Evolutionary conservation across 169 alveolate genomes (phyloP), one percentile per base, ranked within the genome.

Genomic region (Eimeria necatrix): DNA sequence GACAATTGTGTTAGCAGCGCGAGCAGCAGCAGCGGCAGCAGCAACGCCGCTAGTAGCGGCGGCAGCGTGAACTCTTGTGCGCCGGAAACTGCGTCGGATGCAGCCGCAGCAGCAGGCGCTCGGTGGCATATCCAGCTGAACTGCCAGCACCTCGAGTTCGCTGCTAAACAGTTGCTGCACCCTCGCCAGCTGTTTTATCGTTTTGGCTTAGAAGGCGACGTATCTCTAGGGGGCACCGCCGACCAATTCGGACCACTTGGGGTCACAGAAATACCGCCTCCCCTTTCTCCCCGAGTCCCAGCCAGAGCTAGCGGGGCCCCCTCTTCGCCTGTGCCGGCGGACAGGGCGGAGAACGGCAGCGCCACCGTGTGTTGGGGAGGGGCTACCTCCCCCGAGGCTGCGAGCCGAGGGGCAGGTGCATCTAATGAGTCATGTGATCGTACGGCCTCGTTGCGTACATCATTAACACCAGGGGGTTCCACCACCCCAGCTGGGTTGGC

Each of bases 121-220:
- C 59, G 61, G 52, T 20, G 49, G 41, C 87, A 76, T n/a, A 46
- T 76, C 16, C 32, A 41, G 87, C 24, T 51, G 20, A 78, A 78
- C 41, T 18, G 88, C 22, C 88, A 78, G 26, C 59, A 76, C 49
- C 88, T 51, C 48, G 64, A 48, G 64, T 78, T 46, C 16, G 64
- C 64, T 14, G 88, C 68, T 3, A 46, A 51, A 14, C 88, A 78
- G 22, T 51, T 46, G 46, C 26, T 78, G 88, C 83, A 73, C n/a
- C 83, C 83, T 24, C 48, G 83, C 16, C 88, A 78, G 88, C 64
- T 46, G 64, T 78, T 78, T n/a, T 16, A 32, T 46, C 88, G 64
- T 14, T 46, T 78, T 78, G 88, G 59, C 18, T 14, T 46, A 7
- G 88, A 78, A 4, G 88, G 83, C 24, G 9, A 9, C n/a, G 83